phyloP scores from a whole-genome alignment of 768 basidiomycete species.

The Dioszegia aurantiaca region DNA sequence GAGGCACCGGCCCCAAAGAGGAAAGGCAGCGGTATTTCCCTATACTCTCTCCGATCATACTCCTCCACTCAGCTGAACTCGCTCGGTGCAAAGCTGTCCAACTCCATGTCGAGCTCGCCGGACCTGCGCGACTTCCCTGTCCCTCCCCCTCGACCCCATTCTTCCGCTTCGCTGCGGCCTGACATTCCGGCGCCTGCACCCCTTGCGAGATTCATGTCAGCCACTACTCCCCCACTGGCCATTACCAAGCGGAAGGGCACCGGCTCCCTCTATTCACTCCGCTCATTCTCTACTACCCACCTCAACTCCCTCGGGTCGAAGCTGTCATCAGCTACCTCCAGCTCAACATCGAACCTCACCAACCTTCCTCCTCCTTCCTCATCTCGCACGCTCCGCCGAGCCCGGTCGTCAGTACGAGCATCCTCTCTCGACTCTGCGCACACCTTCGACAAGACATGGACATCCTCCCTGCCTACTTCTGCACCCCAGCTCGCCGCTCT shows the following conservation, averaged over 20 bases:
- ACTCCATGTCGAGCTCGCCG: too few relatives aligned
- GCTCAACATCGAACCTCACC: background rate
- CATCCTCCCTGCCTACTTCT: background rate
- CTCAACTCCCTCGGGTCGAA: background rate
- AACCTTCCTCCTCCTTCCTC: background rate
- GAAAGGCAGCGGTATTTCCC: too few relatives aligned
- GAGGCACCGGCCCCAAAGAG: too few relatives aligned
- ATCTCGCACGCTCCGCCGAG: background rate
- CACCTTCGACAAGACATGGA: background rate
- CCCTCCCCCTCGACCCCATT: background rate
- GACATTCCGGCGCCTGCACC: too few relatives aligned
- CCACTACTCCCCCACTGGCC: background rate
- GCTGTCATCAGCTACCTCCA: background rate
- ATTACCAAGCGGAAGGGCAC: background rate
- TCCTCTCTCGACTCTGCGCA: background rate
- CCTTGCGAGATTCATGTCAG: background rate
- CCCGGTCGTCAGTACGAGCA: background rate
- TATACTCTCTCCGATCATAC: too few relatives aligned
- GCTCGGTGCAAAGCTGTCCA: too few relatives aligned
- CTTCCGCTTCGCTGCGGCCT: background rate
- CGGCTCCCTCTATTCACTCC: background rate
- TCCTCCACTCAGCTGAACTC: too few relatives aligned
- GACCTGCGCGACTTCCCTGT: background rate
- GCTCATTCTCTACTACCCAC: conserved; percentile 6
- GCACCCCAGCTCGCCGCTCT: conserved; percentile 4